Percentiles rank a stretch among this genome's conserved stretches.
phyloP scores from a whole-genome alignment of 1,284 basidiomycete species.

The Singerocomus rubriflavus region DNA sequence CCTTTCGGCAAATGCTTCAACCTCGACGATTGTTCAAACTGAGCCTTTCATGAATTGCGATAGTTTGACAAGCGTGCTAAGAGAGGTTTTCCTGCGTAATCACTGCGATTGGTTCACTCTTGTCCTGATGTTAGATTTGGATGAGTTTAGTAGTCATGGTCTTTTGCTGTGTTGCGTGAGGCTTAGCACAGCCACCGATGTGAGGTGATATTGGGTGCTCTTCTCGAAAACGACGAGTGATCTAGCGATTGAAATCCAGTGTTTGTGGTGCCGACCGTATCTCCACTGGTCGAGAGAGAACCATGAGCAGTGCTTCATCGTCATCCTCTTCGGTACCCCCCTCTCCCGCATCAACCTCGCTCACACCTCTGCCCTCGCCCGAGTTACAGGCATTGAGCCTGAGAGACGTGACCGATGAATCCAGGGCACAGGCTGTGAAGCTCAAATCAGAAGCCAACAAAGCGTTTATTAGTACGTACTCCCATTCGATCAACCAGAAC shows the following conservation, averaged over 20 bases:
- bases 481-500: background rate
- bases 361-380: constrained; percentile 56
- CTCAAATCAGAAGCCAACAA: constrained; percentile 86
- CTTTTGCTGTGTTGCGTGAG: background rate
- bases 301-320: constrained; percentile 43
- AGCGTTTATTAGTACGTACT: constrained; percentile 67
- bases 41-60: background rate
- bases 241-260: constrained; percentile 6
- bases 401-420: constrained; percentile 63
- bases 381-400: constrained; percentile 48
- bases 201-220: constrained; percentile 19
- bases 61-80: background rate
- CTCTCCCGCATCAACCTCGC: constrained; percentile 48
- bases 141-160: background rate
- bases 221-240: constrained; percentile 8
- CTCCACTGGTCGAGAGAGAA: background rate
- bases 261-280: background rate
- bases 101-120: background rate
- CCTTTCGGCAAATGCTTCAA: constrained; percentile 71
- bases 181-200: constrained; percentile 27
- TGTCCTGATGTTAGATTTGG: background rate
- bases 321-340: constrained; percentile 33
- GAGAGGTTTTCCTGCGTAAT: background rate
- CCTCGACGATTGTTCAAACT: constrained; percentile 46
- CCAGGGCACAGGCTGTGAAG: constrained; percentile 61